Evolutionary conservation across 139 green algal species (phyloP).

Genomic region (Trebouxia sp.): DNA sequence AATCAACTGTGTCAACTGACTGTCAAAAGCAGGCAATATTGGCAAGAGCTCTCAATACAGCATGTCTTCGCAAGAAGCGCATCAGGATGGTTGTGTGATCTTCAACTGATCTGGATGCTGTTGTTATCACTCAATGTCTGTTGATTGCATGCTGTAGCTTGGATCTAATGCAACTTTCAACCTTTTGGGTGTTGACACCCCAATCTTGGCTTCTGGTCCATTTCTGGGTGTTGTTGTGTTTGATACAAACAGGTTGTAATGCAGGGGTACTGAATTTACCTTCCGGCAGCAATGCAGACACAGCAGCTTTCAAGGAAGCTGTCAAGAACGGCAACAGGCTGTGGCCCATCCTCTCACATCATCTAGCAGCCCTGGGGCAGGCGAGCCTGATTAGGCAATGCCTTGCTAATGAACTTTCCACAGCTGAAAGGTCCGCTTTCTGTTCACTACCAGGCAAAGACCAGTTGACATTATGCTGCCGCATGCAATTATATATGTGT

Average conservation of each 20-base stretch:
- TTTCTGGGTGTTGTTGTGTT: background rate
- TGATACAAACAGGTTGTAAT: background rate
- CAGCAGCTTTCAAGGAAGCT: conserved; percentile 11
- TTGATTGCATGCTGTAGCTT: too few species aligned
- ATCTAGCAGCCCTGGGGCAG: background rate
- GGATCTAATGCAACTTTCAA: background rate
- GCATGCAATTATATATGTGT: too few species aligned
- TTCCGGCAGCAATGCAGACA: background rate
- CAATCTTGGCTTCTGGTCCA: background rate
- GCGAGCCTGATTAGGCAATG: conserved; percentile 12
- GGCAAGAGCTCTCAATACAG: too few species aligned
- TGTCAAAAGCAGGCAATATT: too few species aligned
- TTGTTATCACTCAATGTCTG: too few species aligned
- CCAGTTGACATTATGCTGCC: too few species aligned
- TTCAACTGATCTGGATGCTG: too few species aligned
- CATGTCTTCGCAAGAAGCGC: too few species aligned
- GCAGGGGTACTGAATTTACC: background rate
- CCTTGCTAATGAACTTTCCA: background rate
- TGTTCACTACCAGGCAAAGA: too few species aligned
- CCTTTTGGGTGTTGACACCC: background rate
- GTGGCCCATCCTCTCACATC: conserved; percentile 1
- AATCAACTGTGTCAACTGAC: too few species aligned
- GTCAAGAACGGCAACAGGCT: background rate
- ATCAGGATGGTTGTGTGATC: too few species aligned
- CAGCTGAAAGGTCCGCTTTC: conserved; percentile 12